phyloP scores from a whole-genome alignment of 176 grass and related monocot species.

The Miscanthus lutarioriparius region DNA sequence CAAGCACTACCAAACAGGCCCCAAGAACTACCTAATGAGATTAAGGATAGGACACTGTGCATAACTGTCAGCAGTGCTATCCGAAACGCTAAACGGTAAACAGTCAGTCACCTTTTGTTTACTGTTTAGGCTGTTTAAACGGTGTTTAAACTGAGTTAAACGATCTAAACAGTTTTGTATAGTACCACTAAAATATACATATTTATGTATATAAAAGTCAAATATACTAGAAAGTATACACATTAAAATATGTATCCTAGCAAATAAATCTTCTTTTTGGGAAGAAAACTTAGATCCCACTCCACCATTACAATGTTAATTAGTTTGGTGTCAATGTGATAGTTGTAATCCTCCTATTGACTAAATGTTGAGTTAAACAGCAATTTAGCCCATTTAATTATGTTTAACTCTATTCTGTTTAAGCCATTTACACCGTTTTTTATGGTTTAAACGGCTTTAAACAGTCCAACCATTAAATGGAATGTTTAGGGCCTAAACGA shows the following conservation, averaged over 20 bases:
- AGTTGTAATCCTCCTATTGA: not conserved
- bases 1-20: not conserved
- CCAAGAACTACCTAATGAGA: conserved; percentile 23
- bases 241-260: not conserved
- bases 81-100: not conserved
- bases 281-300: not conserved
- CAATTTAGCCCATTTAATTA: not conserved
- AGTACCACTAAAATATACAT: not conserved
- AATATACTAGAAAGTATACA: not conserved
- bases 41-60: not conserved
- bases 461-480: not conserved
- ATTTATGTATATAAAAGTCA: not conserved
- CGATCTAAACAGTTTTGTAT: not conserved
- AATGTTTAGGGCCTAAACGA: not conserved
- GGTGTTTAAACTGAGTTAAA: not conserved
- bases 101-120: not conserved
- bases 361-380: not conserved
- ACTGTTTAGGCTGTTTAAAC: not conserved
- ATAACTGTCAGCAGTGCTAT: not conserved
- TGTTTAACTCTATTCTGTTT: not conserved
- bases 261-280: not conserved
- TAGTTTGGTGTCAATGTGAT: not conserved
- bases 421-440: not conserved
- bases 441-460: not conserved
- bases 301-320: not conserved